Conservation (phyloP, 176 grass and related monocot species). For the Puccinellia tenuiflora region DNA sequence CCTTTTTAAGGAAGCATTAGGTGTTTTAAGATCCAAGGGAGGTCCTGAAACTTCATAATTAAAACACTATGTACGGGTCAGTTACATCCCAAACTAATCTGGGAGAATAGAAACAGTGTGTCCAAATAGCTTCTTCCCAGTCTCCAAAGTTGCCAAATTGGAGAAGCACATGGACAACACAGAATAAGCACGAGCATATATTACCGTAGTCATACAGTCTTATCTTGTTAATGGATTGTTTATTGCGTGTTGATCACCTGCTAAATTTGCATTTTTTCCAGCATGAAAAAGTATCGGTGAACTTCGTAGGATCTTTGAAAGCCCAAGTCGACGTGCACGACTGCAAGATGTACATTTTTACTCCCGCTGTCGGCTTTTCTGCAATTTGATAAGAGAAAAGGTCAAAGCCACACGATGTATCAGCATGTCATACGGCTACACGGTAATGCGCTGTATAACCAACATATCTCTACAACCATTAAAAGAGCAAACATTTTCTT, state of each 20-base stretch:
- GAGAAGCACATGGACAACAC: background rate
- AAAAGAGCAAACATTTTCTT: no score
- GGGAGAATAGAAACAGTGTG: background rate
- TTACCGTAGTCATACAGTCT: background rate
- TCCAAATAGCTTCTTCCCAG: background rate
- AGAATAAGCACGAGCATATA: background rate
- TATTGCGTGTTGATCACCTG: background rate
- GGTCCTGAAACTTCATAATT: background rate
- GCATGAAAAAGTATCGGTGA: constrained; percentile 53
- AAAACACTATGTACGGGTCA: background rate
- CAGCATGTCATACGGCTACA: background rate
- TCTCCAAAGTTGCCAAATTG: background rate
- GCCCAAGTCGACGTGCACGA: constrained; percentile 63
- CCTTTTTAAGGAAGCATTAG: background rate
- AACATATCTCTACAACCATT: no score
- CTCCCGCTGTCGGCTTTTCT: constrained; percentile 19
- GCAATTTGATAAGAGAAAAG: constrained; percentile 26
- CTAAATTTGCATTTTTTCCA: constrained; percentile 30
- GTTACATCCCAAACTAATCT: background rate
- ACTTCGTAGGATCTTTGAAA: constrained; percentile 41
- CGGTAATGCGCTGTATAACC: no score
- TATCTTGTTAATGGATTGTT: background rate
- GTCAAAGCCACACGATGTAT: background rate
- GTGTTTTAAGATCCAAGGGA: background rate
- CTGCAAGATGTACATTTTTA: constrained; percentile 69